Evolutionary conservation across 116 monocot genomes (phyloP), one percentile per base, ranked within the genome.

Genomic region (Posidonia oceanica): DNA sequence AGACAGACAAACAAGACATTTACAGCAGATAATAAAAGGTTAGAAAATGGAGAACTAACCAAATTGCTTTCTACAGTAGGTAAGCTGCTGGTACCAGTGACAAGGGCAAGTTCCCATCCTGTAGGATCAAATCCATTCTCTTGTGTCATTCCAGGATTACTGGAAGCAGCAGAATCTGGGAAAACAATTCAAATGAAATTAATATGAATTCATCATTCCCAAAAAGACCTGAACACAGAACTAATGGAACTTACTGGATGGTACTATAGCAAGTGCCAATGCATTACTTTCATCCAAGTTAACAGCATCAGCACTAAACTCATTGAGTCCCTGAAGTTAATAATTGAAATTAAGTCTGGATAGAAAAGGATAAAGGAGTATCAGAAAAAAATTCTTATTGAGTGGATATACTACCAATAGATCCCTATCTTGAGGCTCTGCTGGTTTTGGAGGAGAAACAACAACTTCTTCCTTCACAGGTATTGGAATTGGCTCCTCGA

Each of bases 71-170:
- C 72, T 22, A 72, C 67, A 8, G 66, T 42, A 67, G 66, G 17
- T 21, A 37, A 61, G 40, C 53, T 59, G 54, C 59, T 72, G 14
- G 63, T 52, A 22, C 44, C 29, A 29, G 72, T 67, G 12, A 78
- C 78, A 59, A 78, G 71, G 41, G 78, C 78, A 44, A 78, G 71
- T 72, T 78, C 78, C 78, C 78, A 78, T 44, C 78, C 78, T 21
- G 72, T 78, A n/a, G 78, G 78, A 62, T 78, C 78, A 55, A 72
- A 44, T 39, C 36, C 72, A 36, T 60, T 72, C 17, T 66, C 67
- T 52, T 66, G 66, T 36, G 36, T 11, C 39, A 17, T 6, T 22
- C 44, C 52, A 22, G 48, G 15, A 29, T 52, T 67, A 36, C 53
- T 52, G 56, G 76, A 40, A 59, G 44, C 61, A 52, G 61, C 14